Evolutionary conservation across 2,329 filamentous ascomycete genomes (phyloP).

Genomic region (Plectosphaerella sp.): DNA sequence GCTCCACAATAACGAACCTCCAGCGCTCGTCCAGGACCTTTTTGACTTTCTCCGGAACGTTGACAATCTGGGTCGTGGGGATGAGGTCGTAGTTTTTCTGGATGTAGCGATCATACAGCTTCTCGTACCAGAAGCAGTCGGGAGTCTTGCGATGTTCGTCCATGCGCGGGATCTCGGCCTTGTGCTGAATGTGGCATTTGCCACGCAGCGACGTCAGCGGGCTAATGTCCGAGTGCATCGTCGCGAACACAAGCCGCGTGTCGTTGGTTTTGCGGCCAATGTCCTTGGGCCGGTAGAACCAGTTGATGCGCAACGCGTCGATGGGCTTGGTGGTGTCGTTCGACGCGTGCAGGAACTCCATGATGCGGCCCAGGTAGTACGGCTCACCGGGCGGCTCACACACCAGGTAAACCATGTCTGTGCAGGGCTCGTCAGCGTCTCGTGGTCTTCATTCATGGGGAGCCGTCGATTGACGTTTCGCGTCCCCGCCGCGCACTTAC

Average conservation of each 20-base stretch:
- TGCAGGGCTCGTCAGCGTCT: constrained; percentile 18
- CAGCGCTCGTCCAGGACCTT: constrained; percentile 93
- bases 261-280: constrained; percentile 90
- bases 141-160: constrained; percentile 79
- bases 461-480: not conserved
- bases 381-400: constrained; percentile 97
- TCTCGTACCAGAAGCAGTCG: constrained; percentile 95
- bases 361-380: constrained; percentile 95
- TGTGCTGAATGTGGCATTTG: constrained; percentile 87
- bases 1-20: constrained; percentile 94
- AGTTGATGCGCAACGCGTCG: constrained; percentile 89
- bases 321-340: constrained; percentile 70
- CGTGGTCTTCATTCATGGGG: too few relatives aligned
- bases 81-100: constrained; percentile 97
- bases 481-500: constrained; percentile 49
- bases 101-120: constrained; percentile 96
- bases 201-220: constrained; percentile 88
- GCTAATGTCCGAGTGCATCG: constrained; percentile 97
- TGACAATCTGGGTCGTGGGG: constrained; percentile 86
- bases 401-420: constrained; percentile 85
- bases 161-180: constrained; percentile 76
- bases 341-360: constrained; percentile 89
- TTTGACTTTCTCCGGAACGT: constrained; percentile 92
- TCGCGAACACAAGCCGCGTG: constrained; percentile 86
- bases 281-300: constrained; percentile 96